These are phyloP conservation scores for Mitragyna speciosa DNA, from an alignment of 257 asterid genomes.

Conservation along the genomic window DNA sequence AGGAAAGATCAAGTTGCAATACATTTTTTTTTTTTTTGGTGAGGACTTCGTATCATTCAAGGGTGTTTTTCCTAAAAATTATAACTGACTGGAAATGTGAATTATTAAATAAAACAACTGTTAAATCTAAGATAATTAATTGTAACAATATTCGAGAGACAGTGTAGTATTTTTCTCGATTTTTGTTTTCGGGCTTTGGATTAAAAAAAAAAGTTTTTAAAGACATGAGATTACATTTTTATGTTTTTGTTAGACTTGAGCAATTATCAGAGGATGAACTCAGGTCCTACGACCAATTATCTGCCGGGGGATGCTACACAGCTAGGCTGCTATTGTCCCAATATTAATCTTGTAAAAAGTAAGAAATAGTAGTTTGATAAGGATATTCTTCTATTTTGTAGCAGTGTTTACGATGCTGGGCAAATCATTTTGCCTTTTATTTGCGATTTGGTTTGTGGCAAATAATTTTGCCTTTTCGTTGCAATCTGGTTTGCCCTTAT, in stretches of 20 bases:
- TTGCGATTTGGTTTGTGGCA: too few species aligned
- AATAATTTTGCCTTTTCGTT: too few species aligned
- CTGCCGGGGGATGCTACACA: conserved; percentile 11
- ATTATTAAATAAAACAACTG: neutral
- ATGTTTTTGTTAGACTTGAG: neutral
- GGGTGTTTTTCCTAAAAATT: too few species aligned
- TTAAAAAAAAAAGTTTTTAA: neutral
- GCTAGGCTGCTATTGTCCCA: conserved; percentile 5
- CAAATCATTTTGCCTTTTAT: neutral
- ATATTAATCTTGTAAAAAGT: neutral
- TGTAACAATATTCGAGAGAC: too few species aligned
- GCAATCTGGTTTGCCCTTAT: neutral
- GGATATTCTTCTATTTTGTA: neutral
- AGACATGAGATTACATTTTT: neutral
- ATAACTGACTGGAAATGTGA: neutral
- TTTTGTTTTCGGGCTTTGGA: neutral
- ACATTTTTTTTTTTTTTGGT: neutral
- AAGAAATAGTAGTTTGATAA: conserved; percentile 2
- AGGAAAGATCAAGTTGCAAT: neutral
- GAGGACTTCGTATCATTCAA: neutral
- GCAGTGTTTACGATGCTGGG: neutral
- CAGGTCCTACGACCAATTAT: neutral
- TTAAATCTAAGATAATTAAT: too few species aligned
- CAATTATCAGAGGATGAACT: neutral
- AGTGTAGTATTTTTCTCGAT: neutral